Conservation (phyloP, 768 basidiomycete genomes). For the Coprinopsis cinerea region DNA sequence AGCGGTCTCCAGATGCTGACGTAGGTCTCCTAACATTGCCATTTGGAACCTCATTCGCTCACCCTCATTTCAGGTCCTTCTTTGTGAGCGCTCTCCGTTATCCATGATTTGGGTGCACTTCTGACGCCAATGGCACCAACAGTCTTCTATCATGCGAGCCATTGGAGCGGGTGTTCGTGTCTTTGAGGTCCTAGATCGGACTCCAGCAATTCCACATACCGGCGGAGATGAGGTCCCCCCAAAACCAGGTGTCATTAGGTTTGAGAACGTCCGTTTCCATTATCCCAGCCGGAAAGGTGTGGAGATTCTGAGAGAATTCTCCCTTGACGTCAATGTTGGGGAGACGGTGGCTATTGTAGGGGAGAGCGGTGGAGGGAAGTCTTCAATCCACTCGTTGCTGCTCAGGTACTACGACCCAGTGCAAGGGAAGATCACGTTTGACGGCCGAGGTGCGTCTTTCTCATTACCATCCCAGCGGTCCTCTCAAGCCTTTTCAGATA, state of each 20-base stretch:
- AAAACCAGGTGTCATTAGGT: slow-evolving; percentile 63
- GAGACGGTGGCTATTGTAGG: slow-evolving; percentile 91
- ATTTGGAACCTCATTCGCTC: slow-evolving; percentile 3
- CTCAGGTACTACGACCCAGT: slow-evolving; percentile 87
- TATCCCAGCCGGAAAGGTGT: slow-evolving; percentile 85
- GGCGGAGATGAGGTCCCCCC: slow-evolving; percentile 53
- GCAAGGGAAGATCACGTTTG: slow-evolving; percentile 76
- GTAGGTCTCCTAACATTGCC: slow-evolving; percentile 32
- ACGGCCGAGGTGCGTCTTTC: slow-evolving; percentile 63
- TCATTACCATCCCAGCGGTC: no score
- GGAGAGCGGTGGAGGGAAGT: slow-evolving; percentile 91
- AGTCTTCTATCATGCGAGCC: slow-evolving; percentile 95
- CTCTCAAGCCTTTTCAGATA: slow-evolving; percentile 60
- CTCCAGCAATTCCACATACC: slow-evolving; percentile 64
- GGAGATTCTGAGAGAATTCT: slow-evolving; percentile 76
- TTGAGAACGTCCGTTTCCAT: slow-evolving; percentile 80
- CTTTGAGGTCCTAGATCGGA: slow-evolving; percentile 87
- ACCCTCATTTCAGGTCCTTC: slow-evolving; percentile 34
- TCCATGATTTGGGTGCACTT: slow-evolving; percentile 14
- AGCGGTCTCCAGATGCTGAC: slow-evolving; percentile 75
- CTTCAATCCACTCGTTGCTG: slow-evolving; percentile 82
- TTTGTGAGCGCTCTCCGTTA: slow-evolving; percentile 37
- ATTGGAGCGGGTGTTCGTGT: slow-evolving; percentile 89
- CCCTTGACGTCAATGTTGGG: slow-evolving; percentile 75
- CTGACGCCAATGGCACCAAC: no score